phyloP scores from a whole-genome alignment of 2,329 filamentous ascomycete genomes.

The Paramyrothecium sp. region DNA sequence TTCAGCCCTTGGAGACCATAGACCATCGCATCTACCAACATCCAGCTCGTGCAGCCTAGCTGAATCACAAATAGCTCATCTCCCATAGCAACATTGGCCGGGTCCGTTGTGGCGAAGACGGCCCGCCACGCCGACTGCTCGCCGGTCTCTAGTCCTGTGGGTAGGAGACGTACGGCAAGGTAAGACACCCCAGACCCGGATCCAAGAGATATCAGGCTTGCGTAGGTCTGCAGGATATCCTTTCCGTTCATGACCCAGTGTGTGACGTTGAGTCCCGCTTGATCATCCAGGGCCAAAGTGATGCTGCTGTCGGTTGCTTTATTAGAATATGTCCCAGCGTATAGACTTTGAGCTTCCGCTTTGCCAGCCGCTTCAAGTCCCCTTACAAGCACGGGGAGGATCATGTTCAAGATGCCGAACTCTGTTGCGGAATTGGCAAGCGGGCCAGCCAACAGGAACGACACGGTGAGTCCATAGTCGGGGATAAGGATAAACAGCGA shows the following conservation, averaged over 20 bases:
- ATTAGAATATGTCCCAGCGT: neutral
- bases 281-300: neutral
- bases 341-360: neutral
- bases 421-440: neutral
- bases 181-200: neutral
- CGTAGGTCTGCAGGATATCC: neutral
- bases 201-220: neutral
- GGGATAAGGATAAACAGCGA: slow-evolving; percentile 36
- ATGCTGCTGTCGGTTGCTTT: neutral
- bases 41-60: neutral
- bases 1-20: neutral
- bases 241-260: neutral
- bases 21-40: neutral
- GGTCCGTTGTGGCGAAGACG: neutral
- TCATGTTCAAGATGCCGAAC: neutral
- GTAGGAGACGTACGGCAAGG: neutral
- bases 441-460: slow-evolving; percentile 11
- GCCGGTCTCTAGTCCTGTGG: neutral
- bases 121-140: neutral
- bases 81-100: neutral
- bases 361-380: neutral
- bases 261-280: neutral
- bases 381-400: neutral
- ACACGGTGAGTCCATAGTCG: slow-evolving; percentile 34
- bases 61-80: neutral